Base-by-base conservation (phyloP, 192 early-diverging fungal species). In the Pilaira anomala region DNA sequence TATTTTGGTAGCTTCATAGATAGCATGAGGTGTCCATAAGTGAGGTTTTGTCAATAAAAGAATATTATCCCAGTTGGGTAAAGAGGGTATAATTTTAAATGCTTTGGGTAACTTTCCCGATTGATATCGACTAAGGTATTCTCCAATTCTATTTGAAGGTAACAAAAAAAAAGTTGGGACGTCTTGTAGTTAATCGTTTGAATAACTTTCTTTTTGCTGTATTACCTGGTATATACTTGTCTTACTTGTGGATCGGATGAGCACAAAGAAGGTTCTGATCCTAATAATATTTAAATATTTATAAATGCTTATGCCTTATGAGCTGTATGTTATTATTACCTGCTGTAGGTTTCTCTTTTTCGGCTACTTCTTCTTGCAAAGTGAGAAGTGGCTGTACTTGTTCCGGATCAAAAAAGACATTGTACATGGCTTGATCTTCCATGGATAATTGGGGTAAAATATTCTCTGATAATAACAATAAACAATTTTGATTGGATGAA, bases 1-100 rank as follows among this genome's bases (percentile, higher is more conserved):
- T 44, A 42, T n/a, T 39, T 19, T 21, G 16, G 62, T 64, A 19
- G 40, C 40, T 16, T 53, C 30, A 42, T 54, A 54, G 7, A 22
- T 36, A 29, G 62, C 62, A 26, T 51, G 24, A 22, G 62, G 41
- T 26, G 30, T 28, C 62, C 62, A 64, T 44, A 16, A n/a, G 11
- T 52, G 22, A 16, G 51, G 50, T 4, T n/a, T 13, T 42, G 62
- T 64, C 2, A 64, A 26, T 22, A 25, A 54, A 8, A 64, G 41
- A 14, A 64, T 40, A 24, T 64, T 50, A 13, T 54, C 62, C 62
- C 62, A 64, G 24, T 64, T 64, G 3, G 50, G 7, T 14, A 64
- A 24, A n/a, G n/a, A 41, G 25, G 48, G 62, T 39, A 64, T 42
- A 2, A 54, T 25, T 45, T 53, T 39, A 21, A 64, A 54, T 26